Base-by-base conservation (phyloP, 495 filamentous ascomycete species). In the Penicillium odoratum region DNA sequence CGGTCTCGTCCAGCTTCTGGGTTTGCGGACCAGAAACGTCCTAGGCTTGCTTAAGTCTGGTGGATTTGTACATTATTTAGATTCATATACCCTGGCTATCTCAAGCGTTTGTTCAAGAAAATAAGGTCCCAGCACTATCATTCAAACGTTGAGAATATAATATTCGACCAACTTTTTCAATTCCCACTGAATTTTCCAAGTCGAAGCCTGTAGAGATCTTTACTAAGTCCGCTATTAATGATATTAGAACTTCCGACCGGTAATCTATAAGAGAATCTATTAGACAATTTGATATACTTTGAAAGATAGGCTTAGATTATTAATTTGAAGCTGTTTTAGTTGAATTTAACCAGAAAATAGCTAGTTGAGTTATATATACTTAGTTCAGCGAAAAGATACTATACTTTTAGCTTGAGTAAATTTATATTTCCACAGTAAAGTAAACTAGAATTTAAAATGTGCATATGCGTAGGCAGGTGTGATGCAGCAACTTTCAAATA, bases 1-100 rank as follows among this genome's bases (percentile, higher is more conserved):
- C 79, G 86, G 9, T 63, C 69, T 40, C 66, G 68, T 45, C 70
- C 68, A 10, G 62, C 62, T 8, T 67, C 68, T 30, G 72, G 65
- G 2, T 68, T 71, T 18, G 67, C 66, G 7, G 68, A 71, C 51
- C 48, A 67, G 7, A 78, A 78, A 57, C 69, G 75, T 26, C 68
- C 72, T 15, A 74, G 68, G 59, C 44, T 57, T 18, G 40, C 45
- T 9, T 53, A 9, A 53, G 25, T 7, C 7, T 6, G 38, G 6
- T 40, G 4, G 38, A 40, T n/a, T 40, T 40, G 38, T 40, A 40
- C 38, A 40, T 40, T 40, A 16, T 16, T 40, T 40, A 40, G 3
- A 40, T 40, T 7, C 15, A n/a, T 40, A 40, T 40, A 40, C 38
- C 38, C 38, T 5, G 38, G 21, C 21, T 21, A 21, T 21, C 21